These are phyloP conservation scores for Camellia sinensis DNA, from an alignment of 148 eudicot species.

Conservation along the genomic window DNA sequence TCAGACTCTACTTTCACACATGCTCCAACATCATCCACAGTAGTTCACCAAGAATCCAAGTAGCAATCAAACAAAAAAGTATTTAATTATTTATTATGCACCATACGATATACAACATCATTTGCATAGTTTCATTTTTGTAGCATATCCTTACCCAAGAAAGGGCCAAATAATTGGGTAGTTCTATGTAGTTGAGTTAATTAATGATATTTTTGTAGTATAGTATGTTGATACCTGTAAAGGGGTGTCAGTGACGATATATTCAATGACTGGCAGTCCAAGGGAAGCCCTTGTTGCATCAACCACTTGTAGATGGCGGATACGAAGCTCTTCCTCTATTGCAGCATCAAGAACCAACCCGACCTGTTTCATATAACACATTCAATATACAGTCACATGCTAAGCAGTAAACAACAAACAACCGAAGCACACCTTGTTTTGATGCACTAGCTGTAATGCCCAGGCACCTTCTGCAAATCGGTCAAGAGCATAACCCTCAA, in stretches of 20 bases:
- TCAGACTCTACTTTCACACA: no score
- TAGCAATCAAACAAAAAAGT: not conserved
- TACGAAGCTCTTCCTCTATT: conserved; percentile 68
- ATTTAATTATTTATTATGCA: not conserved
- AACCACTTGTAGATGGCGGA: conserved; percentile 84
- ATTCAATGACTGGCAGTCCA: conserved; percentile 86
- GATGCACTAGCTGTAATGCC: conserved; percentile 85
- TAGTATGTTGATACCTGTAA: conserved; percentile 46
- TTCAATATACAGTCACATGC: conserved; percentile 11
- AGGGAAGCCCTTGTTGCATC: conserved; percentile 96
- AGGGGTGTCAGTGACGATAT: conserved; percentile 68
- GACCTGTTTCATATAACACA: conserved; percentile 47
- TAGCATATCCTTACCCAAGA: not conserved
- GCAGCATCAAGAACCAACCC: conserved; percentile 94
- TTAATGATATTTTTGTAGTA: not conserved
- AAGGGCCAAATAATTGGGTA: not conserved
- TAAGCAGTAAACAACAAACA: conserved; percentile 9
- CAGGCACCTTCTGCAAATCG: conserved; percentile 82
- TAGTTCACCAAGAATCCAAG: not conserved
- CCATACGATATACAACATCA: not conserved
- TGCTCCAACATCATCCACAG: no score
- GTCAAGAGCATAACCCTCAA: conserved; percentile 95
- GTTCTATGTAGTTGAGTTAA: not conserved
- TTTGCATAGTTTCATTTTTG: not conserved
- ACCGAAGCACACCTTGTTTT: conserved; percentile 57